These are phyloP conservation scores for Diaporthe citri DNA, from an alignment of 2,329 filamentous ascomycete species.

Conservation along the genomic window DNA sequence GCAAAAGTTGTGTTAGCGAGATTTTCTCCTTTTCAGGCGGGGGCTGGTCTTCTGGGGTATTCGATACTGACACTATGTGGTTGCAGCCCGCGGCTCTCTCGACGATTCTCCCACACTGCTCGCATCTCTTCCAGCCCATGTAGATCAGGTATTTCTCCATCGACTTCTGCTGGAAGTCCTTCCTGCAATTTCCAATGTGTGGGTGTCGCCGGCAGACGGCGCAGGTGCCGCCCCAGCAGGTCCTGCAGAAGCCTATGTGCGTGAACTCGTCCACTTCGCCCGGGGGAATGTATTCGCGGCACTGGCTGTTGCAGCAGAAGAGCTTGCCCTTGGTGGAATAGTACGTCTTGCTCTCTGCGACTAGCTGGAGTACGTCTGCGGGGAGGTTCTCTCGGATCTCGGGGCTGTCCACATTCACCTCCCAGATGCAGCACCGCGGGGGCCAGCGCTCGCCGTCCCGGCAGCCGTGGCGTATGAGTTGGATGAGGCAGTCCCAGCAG, in stretches of 20 bases:
- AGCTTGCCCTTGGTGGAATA: neutral
- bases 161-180: neutral
- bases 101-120: neutral
- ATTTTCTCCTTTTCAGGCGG: neutral
- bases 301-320: neutral
- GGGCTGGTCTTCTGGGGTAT: too few relatives aligned
- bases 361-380: neutral
- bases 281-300: neutral
- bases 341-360: neutral
- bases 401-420: neutral
- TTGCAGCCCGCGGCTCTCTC: neutral
- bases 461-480: neutral
- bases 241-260: neutral
- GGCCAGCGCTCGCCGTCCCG: neutral
- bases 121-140: neutral
- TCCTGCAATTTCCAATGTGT: neutral
- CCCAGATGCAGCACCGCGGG: neutral
- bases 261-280: neutral
- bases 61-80: neutral
- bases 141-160: neutral
- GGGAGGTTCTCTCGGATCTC: neutral
- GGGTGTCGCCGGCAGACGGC: neutral
- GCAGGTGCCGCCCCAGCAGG: conserved; percentile 21
- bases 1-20: neutral
- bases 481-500: neutral